Evolutionary conservation across 2,329 filamentous ascomycete genomes (phyloP).

Genomic region (Diplodia seriata): DNA sequence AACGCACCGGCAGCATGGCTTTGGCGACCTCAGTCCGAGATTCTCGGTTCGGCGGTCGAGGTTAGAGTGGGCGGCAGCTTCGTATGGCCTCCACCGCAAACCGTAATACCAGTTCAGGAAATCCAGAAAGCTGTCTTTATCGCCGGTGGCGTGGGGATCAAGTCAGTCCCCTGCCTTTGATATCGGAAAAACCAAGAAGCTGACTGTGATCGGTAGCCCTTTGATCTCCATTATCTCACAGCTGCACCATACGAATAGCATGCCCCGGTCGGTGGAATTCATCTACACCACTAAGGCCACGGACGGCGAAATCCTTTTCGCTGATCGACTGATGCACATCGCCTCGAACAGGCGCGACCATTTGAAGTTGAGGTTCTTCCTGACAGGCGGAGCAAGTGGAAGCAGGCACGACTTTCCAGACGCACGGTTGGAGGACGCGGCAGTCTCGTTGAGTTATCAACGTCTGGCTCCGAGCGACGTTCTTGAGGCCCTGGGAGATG

Average conservation of each 20-base stretch:
- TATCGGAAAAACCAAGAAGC: neutral
- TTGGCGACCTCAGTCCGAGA: slow-evolving; percentile 64
- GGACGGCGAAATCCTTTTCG: slow-evolving; percentile 45
- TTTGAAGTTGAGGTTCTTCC: slow-evolving; percentile 44
- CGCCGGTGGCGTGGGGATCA: slow-evolving; percentile 83
- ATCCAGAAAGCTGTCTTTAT: slow-evolving; percentile 73
- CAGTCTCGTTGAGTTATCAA: neutral
- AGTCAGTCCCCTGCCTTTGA: slow-evolving; percentile 56
- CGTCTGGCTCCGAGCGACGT: slow-evolving; percentile 43
- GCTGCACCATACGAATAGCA: slow-evolving; percentile 55
- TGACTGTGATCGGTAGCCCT: slow-evolving; percentile 58
- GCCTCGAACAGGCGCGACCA: neutral
- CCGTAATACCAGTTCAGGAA: slow-evolving; percentile 40
- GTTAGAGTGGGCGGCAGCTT: slow-evolving; percentile 84
- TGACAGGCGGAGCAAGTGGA: slow-evolving; percentile 41
- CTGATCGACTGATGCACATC: slow-evolving; percentile 41
- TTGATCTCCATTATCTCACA: slow-evolving; percentile 75
- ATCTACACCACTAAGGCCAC: slow-evolving; percentile 66
- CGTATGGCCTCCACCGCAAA: slow-evolving; percentile 71
- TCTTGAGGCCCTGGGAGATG: slow-evolving; percentile 46
- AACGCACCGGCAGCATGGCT: slow-evolving; percentile 81
- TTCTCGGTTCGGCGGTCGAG: slow-evolving; percentile 65
- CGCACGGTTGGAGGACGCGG: neutral
- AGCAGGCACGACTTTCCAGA: neutral
- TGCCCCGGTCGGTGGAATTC: slow-evolving; percentile 60